Conservation (phyloP, 73 alveolate genomes). For the Paramecium bursaria region DNA sequence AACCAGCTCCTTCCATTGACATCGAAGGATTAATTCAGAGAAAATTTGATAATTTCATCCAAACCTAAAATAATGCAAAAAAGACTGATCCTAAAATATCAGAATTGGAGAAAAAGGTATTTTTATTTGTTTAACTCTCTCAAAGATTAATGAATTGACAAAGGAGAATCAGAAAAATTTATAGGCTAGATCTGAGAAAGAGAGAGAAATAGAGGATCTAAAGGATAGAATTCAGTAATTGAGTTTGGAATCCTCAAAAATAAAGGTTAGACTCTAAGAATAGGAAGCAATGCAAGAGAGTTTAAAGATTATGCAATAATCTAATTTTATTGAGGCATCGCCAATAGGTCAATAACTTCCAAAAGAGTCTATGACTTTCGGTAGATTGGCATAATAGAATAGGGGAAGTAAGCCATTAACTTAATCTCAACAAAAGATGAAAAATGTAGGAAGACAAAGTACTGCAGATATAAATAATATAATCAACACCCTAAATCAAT, state of each 20-base stretch:
- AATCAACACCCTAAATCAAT: not conserved
- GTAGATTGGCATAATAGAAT: not conserved
- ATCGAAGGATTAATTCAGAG: conserved; percentile 20
- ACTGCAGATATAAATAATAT: conserved; percentile 31
- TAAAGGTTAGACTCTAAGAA: conserved; percentile 29
- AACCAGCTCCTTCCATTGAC: not conserved
- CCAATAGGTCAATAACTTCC: too few species aligned
- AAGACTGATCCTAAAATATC: conserved; percentile 31
- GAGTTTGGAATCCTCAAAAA: conserved; percentile 18
- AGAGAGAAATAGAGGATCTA: conserved; percentile 37
- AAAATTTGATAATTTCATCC: conserved; percentile 29
- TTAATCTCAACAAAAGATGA: not conserved
- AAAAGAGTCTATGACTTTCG: conserved; percentile 43
- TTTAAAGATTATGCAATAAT: not conserved
- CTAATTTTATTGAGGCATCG: too few species aligned
- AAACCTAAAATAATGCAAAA: conserved; percentile 17
- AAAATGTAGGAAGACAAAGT: conserved; percentile 24
- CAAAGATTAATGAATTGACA: conserved; percentile 57
- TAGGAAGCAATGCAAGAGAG: not conserved
- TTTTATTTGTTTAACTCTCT: too few species aligned
- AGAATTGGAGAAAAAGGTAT: conserved; percentile 40
- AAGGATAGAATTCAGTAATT: conserved; percentile 34
- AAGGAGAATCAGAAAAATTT: conserved; percentile 18
- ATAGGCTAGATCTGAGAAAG: conserved; percentile 35
- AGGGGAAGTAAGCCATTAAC: too few species aligned